Conservation (phyloP, 805 yeast genomes). For the Ogataea angusta region DNA sequence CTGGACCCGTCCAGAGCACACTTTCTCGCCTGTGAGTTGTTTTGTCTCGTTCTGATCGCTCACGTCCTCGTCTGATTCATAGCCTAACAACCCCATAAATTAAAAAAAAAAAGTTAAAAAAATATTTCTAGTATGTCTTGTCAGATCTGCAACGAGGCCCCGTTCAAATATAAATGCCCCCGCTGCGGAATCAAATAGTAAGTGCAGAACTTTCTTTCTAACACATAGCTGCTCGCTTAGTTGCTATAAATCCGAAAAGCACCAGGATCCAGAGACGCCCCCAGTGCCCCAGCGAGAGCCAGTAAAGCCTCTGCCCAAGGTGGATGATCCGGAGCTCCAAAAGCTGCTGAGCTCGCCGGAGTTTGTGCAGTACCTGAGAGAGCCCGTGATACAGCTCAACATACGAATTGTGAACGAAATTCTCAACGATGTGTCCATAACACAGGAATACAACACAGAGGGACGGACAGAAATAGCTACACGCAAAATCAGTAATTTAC, state of each 20-base stretch:
- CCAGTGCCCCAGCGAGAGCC: neutral
- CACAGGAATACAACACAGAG: slow-evolving; percentile 50
- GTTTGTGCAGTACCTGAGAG: slow-evolving; percentile 44
- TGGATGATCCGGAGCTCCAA: slow-evolving; percentile 26
- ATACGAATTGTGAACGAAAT: slow-evolving; percentile 47
- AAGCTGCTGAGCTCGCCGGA: slow-evolving; percentile 39
- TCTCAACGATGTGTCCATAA: slow-evolving; percentile 41
- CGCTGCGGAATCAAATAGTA: slow-evolving; percentile 41
- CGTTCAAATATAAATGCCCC: slow-evolving; percentile 47
- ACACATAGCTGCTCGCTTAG: slow-evolving; percentile 48
- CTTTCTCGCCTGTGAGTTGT: neutral
- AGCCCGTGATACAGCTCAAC: slow-evolving; percentile 56
- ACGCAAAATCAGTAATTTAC: slow-evolving; percentile 54
- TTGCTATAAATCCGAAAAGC: slow-evolving; percentile 54
- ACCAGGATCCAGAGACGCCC: slow-evolving; percentile 27
- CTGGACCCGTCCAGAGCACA: slow-evolving; percentile 1
- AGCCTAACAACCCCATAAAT: slow-evolving; percentile 15
- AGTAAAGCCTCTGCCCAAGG: neutral
- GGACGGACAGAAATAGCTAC: slow-evolving; percentile 58
- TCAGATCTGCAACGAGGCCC: slow-evolving; percentile 26
- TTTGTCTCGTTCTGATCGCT: neutral
- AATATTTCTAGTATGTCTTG: slow-evolving; percentile 20
- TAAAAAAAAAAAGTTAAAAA: neutral
- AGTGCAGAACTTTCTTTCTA: slow-evolving; percentile 15
- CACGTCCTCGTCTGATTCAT: slow-evolving; percentile 17